phyloP scores from a whole-genome alignment of 2,329 filamentous ascomycete species.

The Aspergillus uvarum region DNA sequence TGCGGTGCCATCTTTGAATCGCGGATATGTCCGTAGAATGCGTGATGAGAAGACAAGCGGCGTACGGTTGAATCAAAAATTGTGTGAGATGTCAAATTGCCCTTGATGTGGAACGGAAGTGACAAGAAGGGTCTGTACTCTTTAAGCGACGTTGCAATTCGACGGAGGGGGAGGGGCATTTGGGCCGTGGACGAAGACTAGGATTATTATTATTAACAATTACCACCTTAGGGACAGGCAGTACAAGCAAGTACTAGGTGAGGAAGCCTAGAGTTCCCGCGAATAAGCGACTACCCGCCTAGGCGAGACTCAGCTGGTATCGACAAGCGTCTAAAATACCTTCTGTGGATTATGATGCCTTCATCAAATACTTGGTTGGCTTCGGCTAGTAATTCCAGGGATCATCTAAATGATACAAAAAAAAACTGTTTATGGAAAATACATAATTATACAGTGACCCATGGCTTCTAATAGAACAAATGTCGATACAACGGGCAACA shows the following conservation, averaged over 20 bases:
- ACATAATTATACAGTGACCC: not conserved
- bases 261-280: not conserved
- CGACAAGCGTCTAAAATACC: not conserved
- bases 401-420: not conserved
- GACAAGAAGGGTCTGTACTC: slow-evolving; percentile 15
- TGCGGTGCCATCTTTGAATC: slow-evolving; percentile 77
- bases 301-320: not conserved
- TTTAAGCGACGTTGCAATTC: slow-evolving; percentile 27
- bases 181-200: slow-evolving; percentile 12
- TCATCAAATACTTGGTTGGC: not conserved
- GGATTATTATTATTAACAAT: not conserved
- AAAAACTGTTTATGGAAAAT: not conserved
- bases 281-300: not conserved
- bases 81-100: slow-evolving; percentile 6
- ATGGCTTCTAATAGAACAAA: not conserved
- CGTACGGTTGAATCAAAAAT: slow-evolving; percentile 6
- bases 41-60: slow-evolving; percentile 29
- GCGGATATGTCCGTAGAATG: slow-evolving; percentile 48
- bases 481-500: not conserved
- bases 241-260: not conserved
- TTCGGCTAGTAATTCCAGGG: not conserved
- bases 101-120: slow-evolving; percentile 6
- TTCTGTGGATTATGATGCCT: not conserved
- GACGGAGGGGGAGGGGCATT: slow-evolving; percentile 39
- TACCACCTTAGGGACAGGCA: not conserved